Evolutionary conservation across 2,329 filamentous ascomycete genomes (phyloP), one percentile per base, ranked within the genome.

Genomic region (Rhinocladiella mackenziei): DNA sequence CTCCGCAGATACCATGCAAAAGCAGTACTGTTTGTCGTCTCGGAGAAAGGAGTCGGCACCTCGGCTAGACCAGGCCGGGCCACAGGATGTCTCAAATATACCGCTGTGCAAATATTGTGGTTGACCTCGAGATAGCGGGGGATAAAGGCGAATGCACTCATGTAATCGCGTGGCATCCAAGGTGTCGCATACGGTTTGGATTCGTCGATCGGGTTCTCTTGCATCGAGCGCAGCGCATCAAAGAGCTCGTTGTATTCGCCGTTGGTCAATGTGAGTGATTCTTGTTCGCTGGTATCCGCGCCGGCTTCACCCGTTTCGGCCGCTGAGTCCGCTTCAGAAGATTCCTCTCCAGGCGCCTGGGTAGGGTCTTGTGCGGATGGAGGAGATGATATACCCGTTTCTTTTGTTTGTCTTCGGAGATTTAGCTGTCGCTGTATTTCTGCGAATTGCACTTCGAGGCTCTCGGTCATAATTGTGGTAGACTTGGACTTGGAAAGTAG

Each of bases 41-140:
- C 71, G 38, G 72, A 67, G 66, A 89, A 96, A 13, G 91, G 91
- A 17, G 86, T 88, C 1, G 91, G 91, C 49, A 91, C 84, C 66
- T 91, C 92, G 3, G 85, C 82, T 54, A 79, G 60, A 8, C 89
- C 89, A 2, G 83, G 83, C 49, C 89, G 77, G 18, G 88, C 92
- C 31, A 97, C 91, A 0, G 92, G 92, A 71, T 98, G 91, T 45
- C 92, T 78, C 51, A 98, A 71, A 65, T 98, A 98, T 29, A 98
- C 89, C 8, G 92, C 92, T 1, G 89, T 84, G 68, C 92, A 98
- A 59, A 97, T 85, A 61, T 89, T 94, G 66, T 94, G 92, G 73
- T 97, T 96, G 58, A 98, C 92, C 70, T 98, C 94, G 49, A 98
- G 78, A 66, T 97, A 98, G 41, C 86, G 75, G 8, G 92, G 92